phyloP scores from a whole-genome alignment of 2,329 filamentous ascomycete species.

The Aureobasidium leucospermi region DNA sequence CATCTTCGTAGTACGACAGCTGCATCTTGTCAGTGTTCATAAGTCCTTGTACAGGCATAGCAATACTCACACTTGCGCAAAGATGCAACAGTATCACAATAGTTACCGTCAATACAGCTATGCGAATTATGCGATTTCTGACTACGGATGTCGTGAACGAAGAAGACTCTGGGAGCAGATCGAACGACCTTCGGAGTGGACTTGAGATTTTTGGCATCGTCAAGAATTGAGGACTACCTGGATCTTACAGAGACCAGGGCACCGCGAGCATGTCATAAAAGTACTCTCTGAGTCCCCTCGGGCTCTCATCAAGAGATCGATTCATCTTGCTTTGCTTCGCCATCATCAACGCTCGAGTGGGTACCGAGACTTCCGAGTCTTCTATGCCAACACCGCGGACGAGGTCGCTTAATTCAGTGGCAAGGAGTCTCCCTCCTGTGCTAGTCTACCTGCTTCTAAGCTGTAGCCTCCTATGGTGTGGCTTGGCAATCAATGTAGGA shows the following conservation, averaged over 20 bases:
- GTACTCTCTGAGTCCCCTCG: too few species aligned
- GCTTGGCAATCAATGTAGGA: too few species aligned
- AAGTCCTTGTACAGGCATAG: background rate
- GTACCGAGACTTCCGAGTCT: too few species aligned
- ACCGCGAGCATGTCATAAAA: too few species aligned
- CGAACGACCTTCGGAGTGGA: background rate
- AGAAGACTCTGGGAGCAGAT: background rate
- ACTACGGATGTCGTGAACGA: background rate
- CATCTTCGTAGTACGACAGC: background rate
- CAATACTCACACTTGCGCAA: background rate
- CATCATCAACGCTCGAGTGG: too few species aligned
- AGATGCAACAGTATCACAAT: background rate
- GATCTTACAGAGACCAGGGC: background rate
- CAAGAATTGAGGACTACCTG: background rate
- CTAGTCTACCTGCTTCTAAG: too few species aligned
- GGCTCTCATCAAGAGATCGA: too few species aligned
- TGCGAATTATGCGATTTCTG: background rate
- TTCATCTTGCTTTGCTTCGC: too few species aligned
- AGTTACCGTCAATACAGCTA: background rate
- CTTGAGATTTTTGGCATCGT: background rate
- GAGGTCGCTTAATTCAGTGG: too few species aligned
- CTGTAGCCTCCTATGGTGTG: too few species aligned
- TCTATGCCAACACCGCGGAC: too few species aligned
- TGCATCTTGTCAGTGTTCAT: background rate
- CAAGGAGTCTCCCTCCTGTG: too few species aligned